phyloP scores from a whole-genome alignment of 805 yeast species.

The Metschnikowia orientalis region DNA sequence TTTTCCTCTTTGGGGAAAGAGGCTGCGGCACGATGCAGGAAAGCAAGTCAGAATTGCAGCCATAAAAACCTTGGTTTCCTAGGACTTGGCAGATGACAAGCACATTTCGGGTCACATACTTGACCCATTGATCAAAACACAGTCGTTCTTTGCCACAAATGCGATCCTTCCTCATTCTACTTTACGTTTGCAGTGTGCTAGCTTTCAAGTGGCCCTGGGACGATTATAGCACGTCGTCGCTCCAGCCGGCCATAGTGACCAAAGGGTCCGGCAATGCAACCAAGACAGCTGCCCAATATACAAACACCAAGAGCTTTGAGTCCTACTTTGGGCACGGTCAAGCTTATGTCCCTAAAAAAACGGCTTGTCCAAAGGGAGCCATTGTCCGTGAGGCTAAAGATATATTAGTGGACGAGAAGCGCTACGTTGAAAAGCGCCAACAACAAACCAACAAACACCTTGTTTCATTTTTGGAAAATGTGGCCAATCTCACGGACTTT shows the following conservation, averaged over 20 bases:
- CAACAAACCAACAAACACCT: slow-evolving; percentile 28
- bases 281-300: background rate
- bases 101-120: too few species aligned
- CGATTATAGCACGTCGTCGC: slow-evolving; percentile 6
- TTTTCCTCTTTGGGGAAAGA: too few species aligned
- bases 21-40: too few species aligned
- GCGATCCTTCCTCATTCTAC: too few species aligned
- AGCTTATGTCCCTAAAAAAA: slow-evolving; percentile 29
- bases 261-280: background rate
- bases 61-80: too few species aligned
- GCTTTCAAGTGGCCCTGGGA: slow-evolving; percentile 25
- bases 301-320: slow-evolving; percentile 3
- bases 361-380: slow-evolving; percentile 27
- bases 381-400: slow-evolving; percentile 27
- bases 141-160: too few species aligned
- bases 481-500: slow-evolving; percentile 30
- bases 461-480: slow-evolving; percentile 24
- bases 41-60: too few species aligned
- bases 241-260: slow-evolving; percentile 9
- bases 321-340: slow-evolving; percentile 12
- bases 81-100: too few species aligned
- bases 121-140: too few species aligned
- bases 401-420: slow-evolving; percentile 23
- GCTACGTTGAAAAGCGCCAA: slow-evolving; percentile 25
- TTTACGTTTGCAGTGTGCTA: background rate